Conservation (phyloP, 2,329 filamentous ascomycete genomes). For the Trichoderma sp. region DNA sequence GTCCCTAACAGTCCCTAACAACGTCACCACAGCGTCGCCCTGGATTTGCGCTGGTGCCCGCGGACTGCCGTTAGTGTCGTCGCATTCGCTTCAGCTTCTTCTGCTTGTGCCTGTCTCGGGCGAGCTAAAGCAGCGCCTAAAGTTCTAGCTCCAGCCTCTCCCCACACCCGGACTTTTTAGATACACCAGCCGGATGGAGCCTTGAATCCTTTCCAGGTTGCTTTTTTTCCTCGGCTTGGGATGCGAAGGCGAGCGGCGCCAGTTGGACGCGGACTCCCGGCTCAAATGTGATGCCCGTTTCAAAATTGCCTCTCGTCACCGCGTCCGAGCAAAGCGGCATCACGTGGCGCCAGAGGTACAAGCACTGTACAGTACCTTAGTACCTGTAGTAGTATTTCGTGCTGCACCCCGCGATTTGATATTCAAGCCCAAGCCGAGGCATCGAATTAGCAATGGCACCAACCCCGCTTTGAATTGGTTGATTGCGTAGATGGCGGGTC, state of each 20-base stretch:
- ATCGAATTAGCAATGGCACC: not conserved
- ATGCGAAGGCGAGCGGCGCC: not conserved
- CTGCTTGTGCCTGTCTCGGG: not conserved
- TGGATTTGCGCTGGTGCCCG: not conserved
- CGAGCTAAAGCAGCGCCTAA: not conserved
- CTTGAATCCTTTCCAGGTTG: too few species aligned
- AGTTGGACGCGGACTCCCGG: not conserved
- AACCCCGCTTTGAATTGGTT: not conserved
- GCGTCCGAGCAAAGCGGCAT: not conserved
- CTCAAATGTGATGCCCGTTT: not conserved
- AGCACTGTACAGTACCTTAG: too few species aligned
- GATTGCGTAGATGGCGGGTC: too few species aligned
- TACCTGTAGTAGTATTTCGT: too few species aligned
- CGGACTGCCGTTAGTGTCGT: not conserved
- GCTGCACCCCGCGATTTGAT: not conserved
- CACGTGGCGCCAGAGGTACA: not conserved
- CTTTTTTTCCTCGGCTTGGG: not conserved
- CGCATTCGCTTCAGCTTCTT: not conserved
- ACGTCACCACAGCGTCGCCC: not conserved
- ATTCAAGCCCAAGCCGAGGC: not conserved
- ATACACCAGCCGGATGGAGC: not conserved
- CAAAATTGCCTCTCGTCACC: not conserved
- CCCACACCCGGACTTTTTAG: not conserved
- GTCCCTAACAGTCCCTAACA: not conserved
- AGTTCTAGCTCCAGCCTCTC: not conserved